A percentile compares a stretch with the other conserved stretches of the same genome.
These are phyloP conservation scores for Lanmaoa pseudosensibilis DNA, from an alignment of 768 basidiomycete species.

Conservation along the genomic window DNA sequence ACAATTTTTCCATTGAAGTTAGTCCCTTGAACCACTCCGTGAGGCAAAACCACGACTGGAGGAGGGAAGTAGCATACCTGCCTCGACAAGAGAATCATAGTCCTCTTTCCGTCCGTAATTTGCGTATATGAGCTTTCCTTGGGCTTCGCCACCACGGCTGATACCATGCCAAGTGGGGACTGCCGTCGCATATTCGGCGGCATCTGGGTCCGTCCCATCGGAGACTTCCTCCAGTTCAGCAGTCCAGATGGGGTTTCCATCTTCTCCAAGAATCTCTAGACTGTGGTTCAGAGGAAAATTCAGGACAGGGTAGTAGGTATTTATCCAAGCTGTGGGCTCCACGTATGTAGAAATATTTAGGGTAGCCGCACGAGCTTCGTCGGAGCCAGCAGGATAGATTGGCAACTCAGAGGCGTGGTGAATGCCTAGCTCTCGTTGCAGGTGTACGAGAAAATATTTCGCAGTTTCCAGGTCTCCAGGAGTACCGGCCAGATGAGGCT, in stretches of 20 bases:
- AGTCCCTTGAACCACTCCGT: slow-evolving; percentile 40
- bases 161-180: slow-evolving; percentile 72
- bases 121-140: slow-evolving; percentile 56
- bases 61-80: slow-evolving; percentile 36
- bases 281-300: slow-evolving; percentile 62
- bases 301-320: slow-evolving; percentile 72
- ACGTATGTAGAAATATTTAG: slow-evolving; percentile 42
- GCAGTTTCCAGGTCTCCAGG: slow-evolving; percentile 57
- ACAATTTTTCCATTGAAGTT: slow-evolving; percentile 79
- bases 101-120: slow-evolving; percentile 62
- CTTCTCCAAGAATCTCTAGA: slow-evolving; percentile 53
- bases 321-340: slow-evolving; percentile 58
- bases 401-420: slow-evolving; percentile 33
- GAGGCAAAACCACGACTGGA: neutral
- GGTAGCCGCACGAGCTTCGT: slow-evolving; percentile 53
- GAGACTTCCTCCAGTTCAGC: slow-evolving; percentile 68
- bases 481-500: slow-evolving; percentile 64
- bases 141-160: slow-evolving; percentile 64
- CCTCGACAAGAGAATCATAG: slow-evolving; percentile 55
- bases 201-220: slow-evolving; percentile 65
- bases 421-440: slow-evolving; percentile 53
- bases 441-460: slow-evolving; percentile 49
- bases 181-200: slow-evolving; percentile 52
- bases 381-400: slow-evolving; percentile 58
- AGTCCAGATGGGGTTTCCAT: slow-evolving; percentile 51